Base-by-base conservation (phyloP, 805 yeast genomes). In the Metschnikowia rubicola region DNA sequence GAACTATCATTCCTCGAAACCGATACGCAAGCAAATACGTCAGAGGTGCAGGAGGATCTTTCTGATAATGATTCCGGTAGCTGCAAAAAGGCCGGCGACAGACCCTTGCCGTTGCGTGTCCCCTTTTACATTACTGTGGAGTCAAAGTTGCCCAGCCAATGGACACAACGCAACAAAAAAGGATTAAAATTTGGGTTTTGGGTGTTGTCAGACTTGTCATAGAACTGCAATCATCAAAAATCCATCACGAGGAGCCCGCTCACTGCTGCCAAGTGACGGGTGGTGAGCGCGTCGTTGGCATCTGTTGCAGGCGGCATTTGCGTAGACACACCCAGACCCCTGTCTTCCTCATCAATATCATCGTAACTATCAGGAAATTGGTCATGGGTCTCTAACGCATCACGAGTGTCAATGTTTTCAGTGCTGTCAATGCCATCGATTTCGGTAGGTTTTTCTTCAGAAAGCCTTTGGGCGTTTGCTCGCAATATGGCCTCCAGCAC, bases 191-290 rank as follows among this genome's bases (percentile, higher is more conserved):
- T 48, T 37, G 70, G 71, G 12, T 62, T 51, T 37, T 66, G 71
- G 71, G 57, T 44, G 10, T 28, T 56, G 7, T 45, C 51, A 31
- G 39, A 37, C 10, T 40, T 51, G 17, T 37, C 34, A 8, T 38
- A 28, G 9, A 11, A 13, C 7, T 11, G 1, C 33, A 30, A 37
- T 10, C 6, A 13, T 39, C 53, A 81, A 56, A 82, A 82, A 55
- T 81, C 87, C 52, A 82, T 55, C 15, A 80, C 71, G 33, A 82
- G 63, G 32, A 81, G 62, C 1, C 87, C 87, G 3, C 84, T 78
- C 17, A 81, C 66, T 19, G 75, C 77, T 17, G 76, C 73, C 41
- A 82, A 57, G 62, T 82, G 83, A 36, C 79, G 69, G 3, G 80
- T 69, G 56, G 81, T 85, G 41, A 82, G 57, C 10, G 70, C 68